Evolutionary conservation across 352 stramenopile species (phyloP), one percentile per base, ranked within the genome.

Genomic region (Globisporangium canariense): DNA sequence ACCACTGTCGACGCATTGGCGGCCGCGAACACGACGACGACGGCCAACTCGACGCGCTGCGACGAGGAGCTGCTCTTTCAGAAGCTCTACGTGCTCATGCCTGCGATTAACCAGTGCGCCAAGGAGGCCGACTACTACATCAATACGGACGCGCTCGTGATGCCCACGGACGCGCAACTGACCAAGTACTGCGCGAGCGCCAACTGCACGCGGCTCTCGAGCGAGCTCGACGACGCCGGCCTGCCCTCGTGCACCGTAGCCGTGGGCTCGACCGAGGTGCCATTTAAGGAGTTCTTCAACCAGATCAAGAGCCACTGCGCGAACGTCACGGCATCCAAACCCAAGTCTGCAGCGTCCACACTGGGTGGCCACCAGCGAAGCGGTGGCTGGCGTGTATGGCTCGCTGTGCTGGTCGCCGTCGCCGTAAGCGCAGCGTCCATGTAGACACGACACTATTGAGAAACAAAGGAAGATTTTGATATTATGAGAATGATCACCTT

Each of bases 51-150:
- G 28, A 71, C 62, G 25, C 62, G 50, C 6, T 78, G 71, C 50
- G 69, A 78, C 57, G 53, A 69, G 34, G 65, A 76, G 46, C 60
- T 78, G 62, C 71, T 78, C 51, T 78, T 78, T 66, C 71, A 78
- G 66, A 78, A 78, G 60, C 71, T 78, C 50, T 78, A 78, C 68
- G 71, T 78, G 62, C 69, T 78, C 68, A 76, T 78, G 71, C 71
- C 71, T n/a, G 69, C 69, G 49, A 78, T 78, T 57, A 76, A 76
- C 60, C 71, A 78, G 71, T 78, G 71, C 69, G 71, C 71, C 9
- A 66, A 60, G 52, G 71, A 78, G 25, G 64, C 65, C 52, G 71
- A 74, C 61, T 78, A 78, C 60, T 74, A 67, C 38, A 69, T 78
- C 47, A 62, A 66, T 28, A 70, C 69, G 7, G 56, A 65, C 28